phyloP scores from a whole-genome alignment of 2,329 filamentous ascomycete species.

The Epichloe festucae region DNA sequence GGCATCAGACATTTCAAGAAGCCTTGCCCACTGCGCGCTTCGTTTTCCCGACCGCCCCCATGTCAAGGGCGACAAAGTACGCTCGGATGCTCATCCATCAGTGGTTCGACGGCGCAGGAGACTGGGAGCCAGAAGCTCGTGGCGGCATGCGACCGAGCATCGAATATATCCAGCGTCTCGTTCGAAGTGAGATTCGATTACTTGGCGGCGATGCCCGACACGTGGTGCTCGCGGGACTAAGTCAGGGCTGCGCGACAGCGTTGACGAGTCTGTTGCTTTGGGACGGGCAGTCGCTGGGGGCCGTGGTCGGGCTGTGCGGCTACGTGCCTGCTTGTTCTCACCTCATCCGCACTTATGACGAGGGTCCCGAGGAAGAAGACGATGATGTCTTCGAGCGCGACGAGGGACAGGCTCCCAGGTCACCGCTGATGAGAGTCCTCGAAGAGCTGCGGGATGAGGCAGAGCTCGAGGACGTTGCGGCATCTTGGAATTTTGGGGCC shows the following conservation, averaged over 20 bases:
- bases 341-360: slow-evolving; percentile 14
- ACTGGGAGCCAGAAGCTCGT: slow-evolving; percentile 19
- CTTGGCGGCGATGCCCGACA: slow-evolving; percentile 22
- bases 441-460: slow-evolving; percentile 16
- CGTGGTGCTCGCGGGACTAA: slow-evolving; percentile 36
- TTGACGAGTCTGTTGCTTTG: slow-evolving; percentile 30
- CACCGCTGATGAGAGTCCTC: slow-evolving; percentile 11
- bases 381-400: slow-evolving; percentile 11
- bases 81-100: slow-evolving; percentile 20
- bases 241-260: slow-evolving; percentile 38
- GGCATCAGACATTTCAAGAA: slow-evolving; percentile 14
- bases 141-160: slow-evolving; percentile 28
- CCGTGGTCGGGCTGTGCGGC: slow-evolving; percentile 30
- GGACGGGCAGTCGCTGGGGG: slow-evolving; percentile 26
- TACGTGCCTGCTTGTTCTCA: slow-evolving; percentile 28
- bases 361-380: slow-evolving; percentile 3
- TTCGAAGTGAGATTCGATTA: slow-evolving; percentile 22
- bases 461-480: slow-evolving; percentile 10
- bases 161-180: slow-evolving; percentile 24
- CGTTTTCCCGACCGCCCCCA: slow-evolving; percentile 36
- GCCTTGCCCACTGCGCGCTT: slow-evolving; percentile 31
- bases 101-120: slow-evolving; percentile 24
- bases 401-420: slow-evolving; percentile 3
- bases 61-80: slow-evolving; percentile 19
- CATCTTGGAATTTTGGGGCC: slow-evolving; percentile 5